Percentiles rank a stretch among this genome's conserved stretches.
Evolutionary conservation across 148 eudicot species (phyloP).

Genomic region (Camellia sinensis): DNA sequence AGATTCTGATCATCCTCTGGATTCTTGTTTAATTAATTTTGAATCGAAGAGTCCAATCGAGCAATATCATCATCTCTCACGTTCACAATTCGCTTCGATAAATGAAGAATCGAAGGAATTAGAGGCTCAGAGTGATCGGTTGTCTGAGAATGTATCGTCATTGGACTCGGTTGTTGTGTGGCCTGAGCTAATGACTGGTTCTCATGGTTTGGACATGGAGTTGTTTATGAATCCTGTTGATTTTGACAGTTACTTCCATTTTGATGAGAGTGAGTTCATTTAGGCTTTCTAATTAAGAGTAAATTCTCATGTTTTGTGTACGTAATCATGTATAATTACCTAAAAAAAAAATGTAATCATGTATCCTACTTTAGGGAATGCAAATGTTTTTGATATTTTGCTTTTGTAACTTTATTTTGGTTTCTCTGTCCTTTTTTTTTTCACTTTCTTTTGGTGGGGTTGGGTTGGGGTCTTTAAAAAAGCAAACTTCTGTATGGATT

Average conservation of each 20-base stretch:
- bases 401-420: not conserved
- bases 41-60: not conserved
- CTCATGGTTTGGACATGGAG: not conserved
- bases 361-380: not conserved
- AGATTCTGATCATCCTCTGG: slow-evolving; percentile 9
- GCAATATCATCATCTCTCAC: too few species aligned
- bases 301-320: not conserved
- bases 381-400: not conserved
- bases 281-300: not conserved
- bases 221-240: not conserved
- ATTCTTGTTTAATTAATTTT: slow-evolving; percentile 3
- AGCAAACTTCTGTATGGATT: too few species aligned
- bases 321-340: not conserved
- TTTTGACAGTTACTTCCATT: not conserved
- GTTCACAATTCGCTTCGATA: too few species aligned
- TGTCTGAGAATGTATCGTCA: not conserved
- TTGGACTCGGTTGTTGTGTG: slow-evolving; percentile 7
- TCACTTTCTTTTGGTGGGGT: too few species aligned
- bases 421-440: too few species aligned
- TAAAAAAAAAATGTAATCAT: too few species aligned
- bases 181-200: slow-evolving; percentile 7
- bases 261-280: not conserved
- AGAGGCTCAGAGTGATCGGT: not conserved
- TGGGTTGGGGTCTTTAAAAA: too few species aligned
- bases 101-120: slow-evolving; percentile 3